These are phyloP conservation scores for Coemansia sp. DNA, from an alignment of 371 early-diverging fungal genomes.

Conservation along the genomic window DNA sequence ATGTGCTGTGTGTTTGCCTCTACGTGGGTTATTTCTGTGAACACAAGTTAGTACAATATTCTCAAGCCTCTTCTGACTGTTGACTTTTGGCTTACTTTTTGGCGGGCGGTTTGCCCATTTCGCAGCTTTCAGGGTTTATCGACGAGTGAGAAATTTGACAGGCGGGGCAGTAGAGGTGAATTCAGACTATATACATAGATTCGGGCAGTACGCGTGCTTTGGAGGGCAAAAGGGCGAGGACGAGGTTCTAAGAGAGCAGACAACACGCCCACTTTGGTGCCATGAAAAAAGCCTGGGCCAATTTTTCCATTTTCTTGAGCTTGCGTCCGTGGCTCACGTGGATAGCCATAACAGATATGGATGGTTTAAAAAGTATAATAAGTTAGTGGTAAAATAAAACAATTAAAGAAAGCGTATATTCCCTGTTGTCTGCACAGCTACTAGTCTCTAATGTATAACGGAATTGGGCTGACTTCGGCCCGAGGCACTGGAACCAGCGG, in stretches of 20 bases:
- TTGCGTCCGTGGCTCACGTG: background rate
- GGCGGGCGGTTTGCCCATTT: conserved; percentile 22
- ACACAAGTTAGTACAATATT: background rate
- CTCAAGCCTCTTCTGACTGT: background rate
- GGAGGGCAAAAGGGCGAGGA: background rate
- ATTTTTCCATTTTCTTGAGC: background rate
- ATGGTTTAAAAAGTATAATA: background rate
- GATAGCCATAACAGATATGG: background rate
- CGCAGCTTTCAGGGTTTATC: background rate
- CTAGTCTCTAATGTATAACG: conserved; percentile 68
- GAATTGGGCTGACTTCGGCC: conserved; percentile 88
- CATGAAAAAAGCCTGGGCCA: background rate
- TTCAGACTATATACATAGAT: background rate
- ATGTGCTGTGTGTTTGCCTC: background rate
- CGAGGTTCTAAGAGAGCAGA: background rate
- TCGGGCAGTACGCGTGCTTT: background rate
- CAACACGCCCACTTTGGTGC: background rate
- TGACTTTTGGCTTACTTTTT: conserved; percentile 16
- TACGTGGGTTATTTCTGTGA: background rate
- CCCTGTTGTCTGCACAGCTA: too few relatives aligned
- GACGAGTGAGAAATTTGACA: background rate
- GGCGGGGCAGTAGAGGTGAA: background rate
- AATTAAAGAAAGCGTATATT: background rate
- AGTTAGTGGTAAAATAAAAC: background rate
- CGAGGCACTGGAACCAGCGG: conserved; percentile 95